phyloP scores from a whole-genome alignment of 164 flowering plant species.

The Macadamia integrifolia region DNA sequence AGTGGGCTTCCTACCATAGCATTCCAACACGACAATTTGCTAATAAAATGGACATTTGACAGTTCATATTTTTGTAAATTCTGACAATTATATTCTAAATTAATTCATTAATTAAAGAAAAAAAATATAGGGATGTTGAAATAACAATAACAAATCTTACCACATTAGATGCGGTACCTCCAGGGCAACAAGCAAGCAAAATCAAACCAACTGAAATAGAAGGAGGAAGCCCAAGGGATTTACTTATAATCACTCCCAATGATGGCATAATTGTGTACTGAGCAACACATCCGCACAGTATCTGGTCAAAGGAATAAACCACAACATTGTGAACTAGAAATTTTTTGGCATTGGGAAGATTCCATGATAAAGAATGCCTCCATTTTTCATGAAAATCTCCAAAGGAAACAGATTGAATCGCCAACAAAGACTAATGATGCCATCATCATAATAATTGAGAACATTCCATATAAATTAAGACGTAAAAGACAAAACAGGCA shows the following conservation, averaged over 20 bases:
- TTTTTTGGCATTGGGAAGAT: not conserved
- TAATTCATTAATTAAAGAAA: not conserved
- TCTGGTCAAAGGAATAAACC: constrained; percentile 32
- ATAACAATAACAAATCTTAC: constrained; percentile 30
- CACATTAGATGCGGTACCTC: constrained; percentile 92
- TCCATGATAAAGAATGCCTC: not conserved
- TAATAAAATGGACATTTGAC: not conserved
- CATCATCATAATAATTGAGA: not conserved
- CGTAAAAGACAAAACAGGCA: no score
- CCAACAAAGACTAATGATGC: not conserved
- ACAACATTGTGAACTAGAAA: not conserved
- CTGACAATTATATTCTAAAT: no score
- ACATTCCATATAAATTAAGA: no score
- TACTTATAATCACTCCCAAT: constrained; percentile 50
- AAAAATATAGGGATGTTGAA: not conserved
- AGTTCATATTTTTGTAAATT: no score
- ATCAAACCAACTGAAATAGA: constrained; percentile 78
- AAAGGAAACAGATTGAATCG: not conserved
- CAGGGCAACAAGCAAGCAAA: constrained; percentile 78
- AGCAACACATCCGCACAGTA: constrained; percentile 69
- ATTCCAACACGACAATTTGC: no score
- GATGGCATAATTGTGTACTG: constrained; percentile 87
- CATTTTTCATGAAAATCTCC: not conserved
- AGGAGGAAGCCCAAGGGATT: constrained; percentile 62
- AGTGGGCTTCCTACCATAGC: no score